Conservation (phyloP, 768 basidiomycete genomes). For the Mycena latifolia region DNA sequence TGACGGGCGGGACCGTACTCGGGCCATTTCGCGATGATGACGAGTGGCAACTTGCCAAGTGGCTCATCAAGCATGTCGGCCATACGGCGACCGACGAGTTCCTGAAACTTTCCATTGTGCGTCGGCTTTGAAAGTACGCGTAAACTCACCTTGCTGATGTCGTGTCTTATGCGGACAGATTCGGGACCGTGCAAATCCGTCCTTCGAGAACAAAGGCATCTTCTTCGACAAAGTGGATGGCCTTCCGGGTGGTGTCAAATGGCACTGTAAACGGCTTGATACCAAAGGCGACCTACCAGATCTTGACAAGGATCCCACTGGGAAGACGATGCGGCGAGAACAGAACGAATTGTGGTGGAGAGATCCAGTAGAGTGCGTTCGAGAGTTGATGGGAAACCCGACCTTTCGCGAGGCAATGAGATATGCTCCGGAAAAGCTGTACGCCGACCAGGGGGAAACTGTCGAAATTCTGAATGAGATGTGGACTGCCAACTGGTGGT, state of each 20-base stretch:
- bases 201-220: not conserved
- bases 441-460: too few species aligned
- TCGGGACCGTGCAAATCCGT: constrained; percentile 1
- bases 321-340: not conserved
- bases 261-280: not conserved
- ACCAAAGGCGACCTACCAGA: not conserved
- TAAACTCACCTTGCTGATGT: too few species aligned
- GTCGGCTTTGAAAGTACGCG: not conserved
- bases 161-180: not conserved
- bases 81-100: constrained; percentile 39
- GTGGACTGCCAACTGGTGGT: too few species aligned
- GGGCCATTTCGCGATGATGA: constrained; percentile 41
- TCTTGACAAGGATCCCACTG: too few species aligned
- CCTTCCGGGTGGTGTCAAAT: constrained; percentile 3
- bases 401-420: not conserved
- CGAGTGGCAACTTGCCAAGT: constrained; percentile 45
- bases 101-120: constrained; percentile 24
- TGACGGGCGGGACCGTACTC: constrained; percentile 10
- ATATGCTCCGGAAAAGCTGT: too few species aligned
- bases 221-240: constrained; percentile 8
- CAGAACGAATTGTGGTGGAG: constrained; percentile 5
- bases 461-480: too few species aligned
- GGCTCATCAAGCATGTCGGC: constrained; percentile 38
- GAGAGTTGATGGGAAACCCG: not conserved
- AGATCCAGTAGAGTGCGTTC: constrained; percentile 6